These are phyloP conservation scores for Kwoniella sp. DNA, from an alignment of 768 basidiomycete species.

Conservation along the genomic window DNA sequence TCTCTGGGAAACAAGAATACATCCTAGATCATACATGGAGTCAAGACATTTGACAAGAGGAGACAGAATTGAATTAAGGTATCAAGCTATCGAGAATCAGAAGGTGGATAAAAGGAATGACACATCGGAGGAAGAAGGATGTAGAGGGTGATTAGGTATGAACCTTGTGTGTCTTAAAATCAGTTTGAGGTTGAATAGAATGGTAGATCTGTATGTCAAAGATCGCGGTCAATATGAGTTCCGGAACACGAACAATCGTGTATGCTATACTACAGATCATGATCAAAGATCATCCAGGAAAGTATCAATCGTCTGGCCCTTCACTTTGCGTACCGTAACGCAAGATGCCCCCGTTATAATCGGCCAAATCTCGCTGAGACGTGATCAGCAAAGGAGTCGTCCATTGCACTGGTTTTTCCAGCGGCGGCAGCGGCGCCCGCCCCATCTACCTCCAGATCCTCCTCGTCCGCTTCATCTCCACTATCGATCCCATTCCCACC, in stretches of 20 bases:
- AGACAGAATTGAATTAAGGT: too few species aligned
- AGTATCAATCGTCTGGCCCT: too few species aligned
- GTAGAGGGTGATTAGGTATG: not conserved
- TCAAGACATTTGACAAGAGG: too few species aligned
- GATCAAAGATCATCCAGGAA: too few species aligned
- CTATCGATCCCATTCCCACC: conserved; percentile 5
- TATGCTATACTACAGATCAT: conserved; percentile 1
- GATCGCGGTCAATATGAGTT: not conserved
- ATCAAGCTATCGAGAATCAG: not conserved
- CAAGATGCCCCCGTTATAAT: not conserved
- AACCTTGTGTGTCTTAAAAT: too few species aligned
- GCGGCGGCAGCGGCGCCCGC: too few species aligned
- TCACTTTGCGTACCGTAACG: too few species aligned
- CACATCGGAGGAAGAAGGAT: too few species aligned
- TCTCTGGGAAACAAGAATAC: too few species aligned
- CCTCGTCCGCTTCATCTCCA: conserved; percentile 24
- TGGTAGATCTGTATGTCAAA: not conserved
- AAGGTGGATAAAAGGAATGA: not conserved
- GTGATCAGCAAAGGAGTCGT: conserved; percentile 18
- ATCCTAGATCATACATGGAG: too few species aligned
- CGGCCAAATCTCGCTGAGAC: conserved; percentile 10
- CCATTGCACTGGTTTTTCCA: not conserved
- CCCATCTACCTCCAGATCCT: conserved; percentile 8
- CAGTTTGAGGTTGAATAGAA: not conserved
- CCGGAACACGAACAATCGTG: not conserved